These are phyloP conservation scores for Chrysosporium queenslandicum DNA, from an alignment of 2,329 filamentous ascomycete genomes.

Conservation along the genomic window DNA sequence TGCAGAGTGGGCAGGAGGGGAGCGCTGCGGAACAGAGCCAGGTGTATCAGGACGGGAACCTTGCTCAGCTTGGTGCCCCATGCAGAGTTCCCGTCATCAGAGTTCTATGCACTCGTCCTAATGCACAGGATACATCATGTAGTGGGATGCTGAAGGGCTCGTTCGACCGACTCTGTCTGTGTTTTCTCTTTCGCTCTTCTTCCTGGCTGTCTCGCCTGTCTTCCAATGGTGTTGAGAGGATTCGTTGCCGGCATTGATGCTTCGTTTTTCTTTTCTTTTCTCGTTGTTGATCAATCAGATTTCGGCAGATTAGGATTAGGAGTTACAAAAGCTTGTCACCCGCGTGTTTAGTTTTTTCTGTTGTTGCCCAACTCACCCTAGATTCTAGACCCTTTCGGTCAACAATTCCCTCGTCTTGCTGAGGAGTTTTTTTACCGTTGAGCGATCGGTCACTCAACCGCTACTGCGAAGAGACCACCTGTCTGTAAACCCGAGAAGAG, in stretches of 20 bases:
- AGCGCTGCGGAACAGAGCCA: background rate
- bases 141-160: too few species aligned
- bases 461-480: background rate
- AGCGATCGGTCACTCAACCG: too few species aligned
- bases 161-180: too few species aligned
- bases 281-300: conserved; percentile 9
- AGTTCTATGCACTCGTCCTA: too few species aligned
- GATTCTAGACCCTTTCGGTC: conserved; percentile 1
- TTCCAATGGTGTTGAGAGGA: conserved; percentile 4
- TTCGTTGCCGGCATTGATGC: conserved; percentile 6
- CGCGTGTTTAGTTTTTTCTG: background rate
- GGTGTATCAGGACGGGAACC: too few species aligned
- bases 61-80: conserved; percentile 1
- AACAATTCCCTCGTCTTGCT: too few species aligned
- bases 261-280: too few species aligned
- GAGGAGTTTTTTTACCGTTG: background rate
- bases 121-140: too few species aligned
- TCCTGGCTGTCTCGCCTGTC: too few species aligned
- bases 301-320: too few species aligned
- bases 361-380: conserved; percentile 1
- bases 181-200: background rate
- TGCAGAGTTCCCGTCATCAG: conserved; percentile 11
- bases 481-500: too few species aligned
- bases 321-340: too few species aligned
- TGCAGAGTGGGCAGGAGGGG: background rate